phyloP scores from a whole-genome alignment of 2,329 filamentous ascomycete species.

The Aspergillus udagawae region DNA sequence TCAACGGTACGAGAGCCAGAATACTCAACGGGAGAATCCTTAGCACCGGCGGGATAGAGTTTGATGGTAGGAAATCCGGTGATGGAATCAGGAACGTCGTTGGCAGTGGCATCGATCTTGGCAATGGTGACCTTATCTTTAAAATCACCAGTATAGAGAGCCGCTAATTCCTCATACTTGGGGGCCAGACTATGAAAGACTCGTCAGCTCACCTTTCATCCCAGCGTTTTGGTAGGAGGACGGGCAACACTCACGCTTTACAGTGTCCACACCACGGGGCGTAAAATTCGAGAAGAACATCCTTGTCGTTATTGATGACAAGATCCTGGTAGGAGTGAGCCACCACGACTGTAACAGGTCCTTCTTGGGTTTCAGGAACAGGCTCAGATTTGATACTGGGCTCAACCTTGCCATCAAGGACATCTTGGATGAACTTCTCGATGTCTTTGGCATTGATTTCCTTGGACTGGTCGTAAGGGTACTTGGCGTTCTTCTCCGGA shows the following conservation, averaged over 20 bases:
- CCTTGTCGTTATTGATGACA: conserved; percentile 90
- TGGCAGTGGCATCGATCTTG: conserved; percentile 94
- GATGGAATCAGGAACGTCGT: conserved; percentile 96
- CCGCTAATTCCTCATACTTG: conserved; percentile 63
- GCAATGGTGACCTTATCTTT: conserved; percentile 62
- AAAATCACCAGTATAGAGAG: conserved; percentile 51
- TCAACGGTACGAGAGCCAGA: conserved; percentile 81
- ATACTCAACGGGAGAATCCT: conserved; percentile 82
- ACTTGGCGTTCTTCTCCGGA: conserved; percentile 93
- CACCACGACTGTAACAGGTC: conserved; percentile 80
- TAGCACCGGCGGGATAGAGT: conserved; percentile 87
- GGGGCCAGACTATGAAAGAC: conserved; percentile 51
- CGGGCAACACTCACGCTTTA: conserved; percentile 51
- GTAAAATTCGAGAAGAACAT: conserved; percentile 97
- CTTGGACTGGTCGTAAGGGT: conserved; percentile 81
- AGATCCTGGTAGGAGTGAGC: conserved; percentile 91
- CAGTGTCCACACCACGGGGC: conserved; percentile 77
- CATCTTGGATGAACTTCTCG: conserved; percentile 79
- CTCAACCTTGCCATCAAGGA: conserved; percentile 79
- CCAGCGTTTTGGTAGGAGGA: neutral
- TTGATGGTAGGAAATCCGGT: conserved; percentile 99
- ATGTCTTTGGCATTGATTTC: conserved; percentile 72
- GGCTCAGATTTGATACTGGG: conserved; percentile 98
- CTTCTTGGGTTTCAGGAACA: conserved; percentile 88
- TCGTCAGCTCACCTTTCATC: conserved; percentile 4